Evolutionary conservation across 768 basidiomycete species (phyloP).

Genomic region (Suillus brevipes): DNA sequence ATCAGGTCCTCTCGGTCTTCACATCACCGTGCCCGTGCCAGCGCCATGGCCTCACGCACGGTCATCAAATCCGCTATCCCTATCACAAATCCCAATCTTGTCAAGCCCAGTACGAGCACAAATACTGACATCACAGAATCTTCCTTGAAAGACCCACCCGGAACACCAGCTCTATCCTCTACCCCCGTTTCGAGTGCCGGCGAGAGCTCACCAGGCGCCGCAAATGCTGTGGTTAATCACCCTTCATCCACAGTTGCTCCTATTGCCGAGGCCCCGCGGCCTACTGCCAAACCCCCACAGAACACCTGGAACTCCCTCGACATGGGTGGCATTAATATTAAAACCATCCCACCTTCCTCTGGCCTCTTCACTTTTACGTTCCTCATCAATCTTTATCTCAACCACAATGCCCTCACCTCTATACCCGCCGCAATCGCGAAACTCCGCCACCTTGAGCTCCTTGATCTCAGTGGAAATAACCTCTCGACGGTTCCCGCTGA

Average conservation of each 20-base stretch:
- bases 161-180: constrained; percentile 28
- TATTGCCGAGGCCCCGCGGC: constrained; percentile 63
- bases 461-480: constrained; percentile 91
- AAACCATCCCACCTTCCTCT: constrained; percentile 78
- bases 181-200: constrained; percentile 31
- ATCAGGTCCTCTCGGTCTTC: constrained; percentile 83
- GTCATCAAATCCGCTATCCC: constrained; percentile 85
- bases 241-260: constrained; percentile 80
- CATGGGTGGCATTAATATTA: constrained; percentile 94
- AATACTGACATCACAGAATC: constrained; percentile 25
- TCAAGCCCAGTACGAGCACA: constrained; percentile 42
- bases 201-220: constrained; percentile 37
- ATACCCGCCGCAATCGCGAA: constrained; percentile 83
- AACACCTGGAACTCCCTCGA: constrained; percentile 90
- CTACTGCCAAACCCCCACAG: constrained; percentile 65
- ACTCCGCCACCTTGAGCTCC: constrained; percentile 81
- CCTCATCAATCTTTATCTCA: constrained; percentile 92
- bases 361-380: constrained; percentile 87
- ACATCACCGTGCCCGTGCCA: constrained; percentile 94
- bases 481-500: constrained; percentile 79
- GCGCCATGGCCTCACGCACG: constrained; percentile 88
- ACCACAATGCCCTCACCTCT: constrained; percentile 82
- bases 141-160: constrained; percentile 28
- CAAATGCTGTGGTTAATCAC: constrained; percentile 47
- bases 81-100: constrained; percentile 85